A percentile compares a stretch with the other conserved stretches of the same genome.
Conservation (phyloP, 495 filamentous ascomycete species). For the Coniosporium apollinis region DNA sequence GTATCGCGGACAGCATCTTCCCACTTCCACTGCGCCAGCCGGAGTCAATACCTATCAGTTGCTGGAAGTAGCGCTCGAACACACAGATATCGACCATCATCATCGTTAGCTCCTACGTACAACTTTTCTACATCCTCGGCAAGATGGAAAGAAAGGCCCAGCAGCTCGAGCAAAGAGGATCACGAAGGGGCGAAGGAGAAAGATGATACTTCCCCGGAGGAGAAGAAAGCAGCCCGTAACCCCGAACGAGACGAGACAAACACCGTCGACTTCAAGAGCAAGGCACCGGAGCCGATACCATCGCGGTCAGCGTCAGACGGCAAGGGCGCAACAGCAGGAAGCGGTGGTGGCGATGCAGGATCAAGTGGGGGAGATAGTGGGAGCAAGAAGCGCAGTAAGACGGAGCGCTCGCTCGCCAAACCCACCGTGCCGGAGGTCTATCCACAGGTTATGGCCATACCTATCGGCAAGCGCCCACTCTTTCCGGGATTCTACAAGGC, state of each 20-base stretch:
- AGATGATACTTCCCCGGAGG: constrained; percentile 29
- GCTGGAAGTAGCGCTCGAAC: not conserved
- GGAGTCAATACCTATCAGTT: constrained; percentile 4
- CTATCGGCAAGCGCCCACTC: constrained; percentile 85
- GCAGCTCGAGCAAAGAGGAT: constrained; percentile 4
- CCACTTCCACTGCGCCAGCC: too few species aligned
- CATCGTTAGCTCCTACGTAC: constrained; percentile 11
- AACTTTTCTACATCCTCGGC: constrained; percentile 21
- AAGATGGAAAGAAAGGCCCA: constrained; percentile 24
- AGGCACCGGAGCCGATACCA: constrained; percentile 33
- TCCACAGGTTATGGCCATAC: constrained; percentile 95
- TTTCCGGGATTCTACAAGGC: constrained; percentile 99
- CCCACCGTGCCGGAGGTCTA: constrained; percentile 85
- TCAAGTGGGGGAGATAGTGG: constrained; percentile 39
- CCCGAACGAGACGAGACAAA: constrained; percentile 18
- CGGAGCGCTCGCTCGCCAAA: constrained; percentile 67
- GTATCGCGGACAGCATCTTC: not conserved
- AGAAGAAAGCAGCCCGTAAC: constrained; percentile 22
- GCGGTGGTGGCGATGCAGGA: constrained; percentile 22
- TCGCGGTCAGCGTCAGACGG: constrained; percentile 17
- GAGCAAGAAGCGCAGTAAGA: constrained; percentile 37
- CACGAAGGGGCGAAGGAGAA: constrained; percentile 31
- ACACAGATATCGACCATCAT: constrained; percentile 1
- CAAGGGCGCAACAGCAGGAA: constrained; percentile 21
- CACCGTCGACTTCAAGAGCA: constrained; percentile 24